Evolutionary conservation across 306 rosid genomes (phyloP).

Genomic region (Cucumis melo): DNA sequence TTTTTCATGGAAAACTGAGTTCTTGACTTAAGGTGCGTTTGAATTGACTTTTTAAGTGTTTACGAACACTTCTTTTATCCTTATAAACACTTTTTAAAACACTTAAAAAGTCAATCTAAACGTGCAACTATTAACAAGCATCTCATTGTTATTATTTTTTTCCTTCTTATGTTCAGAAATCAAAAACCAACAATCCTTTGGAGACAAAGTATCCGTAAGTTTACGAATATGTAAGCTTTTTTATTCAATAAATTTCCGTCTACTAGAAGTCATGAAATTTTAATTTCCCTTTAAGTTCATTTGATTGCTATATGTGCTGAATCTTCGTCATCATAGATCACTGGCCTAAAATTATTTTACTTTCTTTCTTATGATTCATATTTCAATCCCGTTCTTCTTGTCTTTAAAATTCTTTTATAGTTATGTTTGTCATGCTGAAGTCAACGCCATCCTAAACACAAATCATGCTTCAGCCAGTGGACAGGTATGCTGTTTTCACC

Average conservation of each 20-base stretch:
- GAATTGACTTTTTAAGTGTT: too few relatives aligned
- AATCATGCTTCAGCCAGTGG: slow-evolving; percentile 96
- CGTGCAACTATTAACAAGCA: neutral
- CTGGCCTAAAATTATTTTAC: neutral
- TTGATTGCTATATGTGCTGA: neutral
- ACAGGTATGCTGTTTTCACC: slow-evolving; percentile 40
- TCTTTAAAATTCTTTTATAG: slow-evolving; percentile 20
- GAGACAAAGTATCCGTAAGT: slow-evolving; percentile 95
- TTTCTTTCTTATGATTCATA: neutral
- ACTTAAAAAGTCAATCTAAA: too few relatives aligned
- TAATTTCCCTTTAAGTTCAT: neutral
- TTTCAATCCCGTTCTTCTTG: slow-evolving; percentile 1
- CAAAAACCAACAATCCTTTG: slow-evolving; percentile 68
- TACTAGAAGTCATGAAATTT: neutral
- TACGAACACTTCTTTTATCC: too few relatives aligned
- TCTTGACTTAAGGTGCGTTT: neutral
- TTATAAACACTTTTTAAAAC: too few relatives aligned
- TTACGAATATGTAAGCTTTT: neutral
- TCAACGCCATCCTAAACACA: slow-evolving; percentile 82
- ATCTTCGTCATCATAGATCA: slow-evolving; percentile 9
- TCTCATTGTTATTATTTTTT: neutral
- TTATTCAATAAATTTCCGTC: neutral
- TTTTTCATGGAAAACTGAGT: neutral
- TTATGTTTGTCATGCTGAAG: slow-evolving; percentile 96
- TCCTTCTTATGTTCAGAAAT: slow-evolving; percentile 42